These are phyloP conservation scores for Dioscorea dumetorum DNA, from an alignment of 106 monocot species.

Conservation along the genomic window DNA sequence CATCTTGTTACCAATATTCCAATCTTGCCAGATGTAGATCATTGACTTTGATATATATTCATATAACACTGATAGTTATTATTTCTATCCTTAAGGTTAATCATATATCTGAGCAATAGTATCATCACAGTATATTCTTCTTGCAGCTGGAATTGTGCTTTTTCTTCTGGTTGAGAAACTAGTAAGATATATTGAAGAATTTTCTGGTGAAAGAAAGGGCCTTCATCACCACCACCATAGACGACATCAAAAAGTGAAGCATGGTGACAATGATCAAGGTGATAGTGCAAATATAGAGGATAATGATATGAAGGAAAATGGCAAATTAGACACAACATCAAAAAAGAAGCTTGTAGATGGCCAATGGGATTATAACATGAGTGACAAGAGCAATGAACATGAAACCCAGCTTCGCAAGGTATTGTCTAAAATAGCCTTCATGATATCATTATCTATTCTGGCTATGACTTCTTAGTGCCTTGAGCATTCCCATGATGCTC, in stretches of 20 bases:
- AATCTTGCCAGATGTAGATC: no score
- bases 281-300: slow-evolving; percentile 7
- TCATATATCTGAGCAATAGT: no score
- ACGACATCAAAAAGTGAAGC: slow-evolving; percentile 30
- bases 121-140: neutral
- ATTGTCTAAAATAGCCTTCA: neutral
- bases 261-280: slow-evolving; percentile 17
- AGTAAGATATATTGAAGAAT: slow-evolving; percentile 92
- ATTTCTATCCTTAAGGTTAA: no score
- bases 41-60: no score
- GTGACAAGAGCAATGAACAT: slow-evolving; percentile 18
- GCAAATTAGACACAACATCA: neutral
- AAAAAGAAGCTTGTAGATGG: slow-evolving; percentile 17
- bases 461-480: neutral
- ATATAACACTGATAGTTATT: no score
- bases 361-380: slow-evolving; percentile 6
- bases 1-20: no score
- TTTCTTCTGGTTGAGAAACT: slow-evolving; percentile 92
- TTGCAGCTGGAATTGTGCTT: slow-evolving; percentile 82
- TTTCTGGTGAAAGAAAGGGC: slow-evolving; percentile 34
- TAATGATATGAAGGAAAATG: slow-evolving; percentile 11
- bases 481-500: neutral
- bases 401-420: slow-evolving; percentile 53
- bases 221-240: slow-evolving; percentile 60
- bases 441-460: neutral